Base-by-base conservation (phyloP, 495 filamentous ascomycete genomes). In the Corynascus novoguineensis region DNA sequence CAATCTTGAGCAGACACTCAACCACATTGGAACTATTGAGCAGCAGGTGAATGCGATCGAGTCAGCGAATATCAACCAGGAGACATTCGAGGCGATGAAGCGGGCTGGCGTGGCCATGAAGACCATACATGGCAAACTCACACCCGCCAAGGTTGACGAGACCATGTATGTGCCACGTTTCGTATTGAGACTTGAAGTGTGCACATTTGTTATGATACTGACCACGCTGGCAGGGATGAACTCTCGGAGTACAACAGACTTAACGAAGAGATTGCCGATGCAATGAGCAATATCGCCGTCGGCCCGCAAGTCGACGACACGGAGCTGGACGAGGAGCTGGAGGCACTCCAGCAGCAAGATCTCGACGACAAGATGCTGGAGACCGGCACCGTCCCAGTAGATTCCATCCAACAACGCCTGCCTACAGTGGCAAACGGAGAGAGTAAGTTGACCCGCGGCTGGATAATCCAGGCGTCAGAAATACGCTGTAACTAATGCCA, bases 41-140 rank as follows among this genome's bases (percentile, higher is more conserved):
- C 88, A 91, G 64, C 91, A 99, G 69, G 92, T 99, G 65, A 93
- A 92, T 68, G 86, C 87, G 57, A 97, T 99, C 71, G 93, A 99
- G 70, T 87, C 92, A 21, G 95, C 93, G 48, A 99, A 97, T 71
- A 95, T 99, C 75, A 99, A 99, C 79, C 82, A 92, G 68, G 91
- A 97, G 76, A 99, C 93, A 5, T 79, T 99, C 46, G 79, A 84
- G 48, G 95, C 92, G 3, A 97, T 99, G 92, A 84, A 95, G 80
- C 82, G 83, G 64, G 92, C 93, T 3, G 83, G 87, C 52, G 72
- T 82, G 19, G 93, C 93, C 22, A 97, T 98, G 93, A 83, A 88
- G 72, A 71, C 84, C 57, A 98, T 98, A 62, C 95, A 98, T 69
- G 85, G 84, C 62, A 86, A 86, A 57, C 83, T 97, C 71, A 95